Base-by-base conservation (phyloP, 78 protist species). In the Speleostelium caveatum region DNA sequence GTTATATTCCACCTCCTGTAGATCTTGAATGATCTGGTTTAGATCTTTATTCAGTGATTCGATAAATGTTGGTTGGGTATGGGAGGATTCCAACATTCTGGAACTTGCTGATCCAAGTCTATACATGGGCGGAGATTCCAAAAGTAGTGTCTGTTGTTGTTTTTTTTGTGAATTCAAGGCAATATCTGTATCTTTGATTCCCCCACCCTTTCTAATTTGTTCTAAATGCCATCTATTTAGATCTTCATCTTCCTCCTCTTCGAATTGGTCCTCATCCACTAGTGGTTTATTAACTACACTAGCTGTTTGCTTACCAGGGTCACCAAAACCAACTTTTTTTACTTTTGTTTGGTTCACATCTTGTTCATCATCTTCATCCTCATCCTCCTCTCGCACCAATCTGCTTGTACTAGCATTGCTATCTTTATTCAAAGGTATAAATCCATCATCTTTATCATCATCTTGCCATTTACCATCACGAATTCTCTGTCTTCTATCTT, bases 201-300 rank as follows among this genome's bases (percentile, higher is more conserved):
- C 78, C 26, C 90, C 90, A 41, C 90, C 90, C 59, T 83, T 83
- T 59, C 59, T 67, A 12, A 83, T 83, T 42, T 38, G 78, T 17
- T 83, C 72, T 22, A 69, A 42, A 38, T 51, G 39, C 90, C 90
- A 83, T 32, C 78, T 68, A 30, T 7, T 30, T 3, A 69, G 8
- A n/a, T 83, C 90, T 32, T 69, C 78, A 42, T 79, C 89, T 7
- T 83, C 90, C 30, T 83, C 78, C 7, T 68, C 77, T 4, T 55
- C 76, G 0, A n/a, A n/a, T n/a, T n/a, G n/a, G n/a, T n/a, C n/a
- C n/a, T n/a, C n/a, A n/a, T n/a, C n/a, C n/a, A n/a, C n/a, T n/a
- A n/a, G n/a, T n/a, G n/a, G n/a, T n/a, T n/a, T n/a, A n/a, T n/a
- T n/a, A n/a, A n/a, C n/a, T 45, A 45, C 10, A 14, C n/a, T 45